Percentiles rank a stretch among this genome's conserved stretches.
Conservation (phyloP, 306 rosid species). For the Cicer cuneatum region DNA sequence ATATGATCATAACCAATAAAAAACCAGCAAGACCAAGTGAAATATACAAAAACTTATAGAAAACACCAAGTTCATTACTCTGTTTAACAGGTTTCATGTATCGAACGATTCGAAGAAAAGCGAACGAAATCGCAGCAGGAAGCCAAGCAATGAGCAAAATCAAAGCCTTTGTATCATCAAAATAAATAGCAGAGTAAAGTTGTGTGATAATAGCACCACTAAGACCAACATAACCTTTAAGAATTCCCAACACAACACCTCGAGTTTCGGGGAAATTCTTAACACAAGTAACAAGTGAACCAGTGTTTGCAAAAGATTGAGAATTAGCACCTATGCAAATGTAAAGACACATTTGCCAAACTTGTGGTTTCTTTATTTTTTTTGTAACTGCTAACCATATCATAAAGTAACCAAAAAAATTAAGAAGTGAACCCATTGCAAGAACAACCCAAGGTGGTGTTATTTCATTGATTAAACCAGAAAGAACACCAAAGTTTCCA, state of each 20-base stretch:
- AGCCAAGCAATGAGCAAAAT: slow-evolving; percentile 75
- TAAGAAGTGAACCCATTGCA: slow-evolving; percentile 57
- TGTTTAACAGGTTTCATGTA: slow-evolving; percentile 50
- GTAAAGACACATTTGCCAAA: slow-evolving; percentile 78
- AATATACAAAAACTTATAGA: slow-evolving; percentile 63
- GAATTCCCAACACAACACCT: slow-evolving; percentile 65
- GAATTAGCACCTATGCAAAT: slow-evolving; percentile 73
- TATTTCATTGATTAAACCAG: slow-evolving; percentile 80
- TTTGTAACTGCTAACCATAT: slow-evolving; percentile 65
- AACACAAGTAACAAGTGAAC: slow-evolving; percentile 71
- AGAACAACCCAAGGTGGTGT: slow-evolving; percentile 72
- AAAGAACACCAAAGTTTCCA: slow-evolving; percentile 66
- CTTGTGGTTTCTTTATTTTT: slow-evolving; percentile 52
- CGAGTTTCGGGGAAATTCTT: slow-evolving; percentile 76
- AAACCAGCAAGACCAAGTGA: slow-evolving; percentile 72
- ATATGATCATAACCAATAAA: slow-evolving; percentile 59
- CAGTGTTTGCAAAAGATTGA: slow-evolving; percentile 74
- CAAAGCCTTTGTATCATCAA: slow-evolving; percentile 52
- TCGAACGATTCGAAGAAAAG: slow-evolving; percentile 60
- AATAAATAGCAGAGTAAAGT: slow-evolving; percentile 66
- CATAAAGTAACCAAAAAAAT: slow-evolving; percentile 84
- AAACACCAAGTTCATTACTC: slow-evolving; percentile 57
- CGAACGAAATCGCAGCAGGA: slow-evolving; percentile 65
- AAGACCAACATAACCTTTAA: slow-evolving; percentile 71
- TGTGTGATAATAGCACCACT: slow-evolving; percentile 81